phyloP scores from a whole-genome alignment of 2,329 filamentous ascomycete species.

The Phoma herbarum region DNA sequence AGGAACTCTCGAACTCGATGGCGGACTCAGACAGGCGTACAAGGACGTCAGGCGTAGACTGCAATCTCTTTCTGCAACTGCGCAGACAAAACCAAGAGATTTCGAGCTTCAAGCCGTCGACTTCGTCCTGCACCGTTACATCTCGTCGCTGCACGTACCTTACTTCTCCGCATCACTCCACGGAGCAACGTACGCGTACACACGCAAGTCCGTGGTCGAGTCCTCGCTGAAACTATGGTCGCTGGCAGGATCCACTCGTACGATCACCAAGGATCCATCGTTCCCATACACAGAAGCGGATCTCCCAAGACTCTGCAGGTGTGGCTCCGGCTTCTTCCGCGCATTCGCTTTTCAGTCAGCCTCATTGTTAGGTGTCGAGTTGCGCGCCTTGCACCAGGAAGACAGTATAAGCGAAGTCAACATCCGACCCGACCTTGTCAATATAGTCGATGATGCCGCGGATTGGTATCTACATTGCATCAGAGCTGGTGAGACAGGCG shows the following conservation, averaged over 20 bases:
- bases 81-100: slow-evolving; percentile 4
- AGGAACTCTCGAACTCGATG: slow-evolving; percentile 40
- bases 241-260: slow-evolving; percentile 18
- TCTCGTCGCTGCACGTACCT: slow-evolving; percentile 37
- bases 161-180: slow-evolving; percentile 34
- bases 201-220: slow-evolving; percentile 38
- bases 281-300: slow-evolving; percentile 19
- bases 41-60: slow-evolving; percentile 33
- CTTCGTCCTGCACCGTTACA: slow-evolving; percentile 41
- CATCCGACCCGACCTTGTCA: slow-evolving; percentile 30
- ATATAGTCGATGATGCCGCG: slow-evolving; percentile 33
- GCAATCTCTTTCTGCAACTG: slow-evolving; percentile 16
- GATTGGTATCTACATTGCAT: slow-evolving; percentile 32
- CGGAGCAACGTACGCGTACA: slow-evolving; percentile 38
- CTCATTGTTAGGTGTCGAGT: slow-evolving; percentile 33
- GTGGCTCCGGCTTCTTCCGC: slow-evolving; percentile 38
- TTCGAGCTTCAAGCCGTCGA: slow-evolving; percentile 37
- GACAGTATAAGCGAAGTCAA: slow-evolving; percentile 33
- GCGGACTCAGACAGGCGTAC: slow-evolving; percentile 29
- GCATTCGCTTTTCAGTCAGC: slow-evolving; percentile 34
- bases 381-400: slow-evolving; percentile 38
- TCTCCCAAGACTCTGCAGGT: slow-evolving; percentile 33
- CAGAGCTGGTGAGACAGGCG: slow-evolving; percentile 42
- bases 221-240: slow-evolving; percentile 42
- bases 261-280: slow-evolving; percentile 4